Conservation (phyloP, 345 rosid species). For the Eucalyptus cloeziana region DNA sequence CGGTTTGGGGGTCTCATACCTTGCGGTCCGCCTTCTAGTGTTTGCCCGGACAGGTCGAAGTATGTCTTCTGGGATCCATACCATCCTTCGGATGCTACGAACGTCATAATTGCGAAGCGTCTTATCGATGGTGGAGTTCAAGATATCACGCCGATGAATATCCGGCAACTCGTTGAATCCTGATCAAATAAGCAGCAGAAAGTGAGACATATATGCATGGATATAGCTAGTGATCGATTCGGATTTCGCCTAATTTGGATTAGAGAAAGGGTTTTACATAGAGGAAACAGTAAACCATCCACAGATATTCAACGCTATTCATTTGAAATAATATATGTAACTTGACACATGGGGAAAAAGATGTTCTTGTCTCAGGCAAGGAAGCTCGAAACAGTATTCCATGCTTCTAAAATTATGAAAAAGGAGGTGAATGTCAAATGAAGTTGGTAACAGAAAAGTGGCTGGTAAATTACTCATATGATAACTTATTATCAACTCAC, state of each 20-base stretch:
- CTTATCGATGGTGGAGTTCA: conserved; percentile 20
- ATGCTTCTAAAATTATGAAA: background rate
- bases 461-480: background rate
- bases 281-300: background rate
- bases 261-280: background rate
- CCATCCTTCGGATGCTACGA: conserved; percentile 53
- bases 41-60: conserved; percentile 33
- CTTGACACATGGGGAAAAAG: background rate
- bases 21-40: conserved; percentile 27
- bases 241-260: background rate
- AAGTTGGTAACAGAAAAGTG: background rate
- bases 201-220: background rate
- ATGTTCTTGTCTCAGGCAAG: background rate
- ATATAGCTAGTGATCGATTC: background rate
- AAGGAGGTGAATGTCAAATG: background rate
- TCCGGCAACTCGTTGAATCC: conserved; percentile 13
- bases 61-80: conserved; percentile 50
- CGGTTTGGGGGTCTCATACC: conserved; percentile 53
- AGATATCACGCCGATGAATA: conserved; percentile 25
- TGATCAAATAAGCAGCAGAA: background rate
- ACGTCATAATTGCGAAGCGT: conserved; percentile 24
- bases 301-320: background rate
- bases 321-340: background rate
- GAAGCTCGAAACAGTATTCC: background rate
- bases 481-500: background rate